Base-by-base conservation (phyloP, 495 filamentous ascomycete species). In the Annulohypoxylon bovei region DNA sequence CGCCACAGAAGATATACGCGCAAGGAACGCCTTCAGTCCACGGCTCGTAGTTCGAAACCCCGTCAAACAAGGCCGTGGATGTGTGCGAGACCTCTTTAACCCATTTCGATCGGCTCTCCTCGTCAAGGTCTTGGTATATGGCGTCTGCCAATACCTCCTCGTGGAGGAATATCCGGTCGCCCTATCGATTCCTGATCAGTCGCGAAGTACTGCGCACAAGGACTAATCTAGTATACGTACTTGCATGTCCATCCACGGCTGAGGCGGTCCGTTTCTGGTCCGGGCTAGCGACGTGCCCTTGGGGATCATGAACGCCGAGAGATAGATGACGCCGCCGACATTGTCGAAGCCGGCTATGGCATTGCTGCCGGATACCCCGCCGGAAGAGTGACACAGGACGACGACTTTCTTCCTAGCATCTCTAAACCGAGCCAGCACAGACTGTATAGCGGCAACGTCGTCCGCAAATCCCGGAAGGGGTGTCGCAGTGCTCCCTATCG, bases 371-470 rank as follows among this genome's bases (percentile, higher is more conserved):
- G 47, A 52, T 5, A 52, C 47, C 23, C 47, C 47, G 11, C 47
- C 47, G 5, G 47, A 52, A 30, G 47, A 52, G 47, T 52, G 47
- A 52, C 47, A 52, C 25, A 52, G 16, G 23, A 52, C 14, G 47
- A 52, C 11, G 23, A 30, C 47, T 7, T 52, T 52, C 20, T 11
- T 27, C 9, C 47, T 23, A 1, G 20, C 47, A 25, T 52, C 47
- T 14, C 25, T 52, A 4, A n/a, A 52, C 7, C 20, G 6, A 52
- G 47, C 9, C 5, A 52, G 23, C 1, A 52, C 47, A 4, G 20
- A 6, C 23, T 30, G 47, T n/a, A 52, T 30, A 5, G 47, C 47
- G 14, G 47, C 23, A 7, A 52, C 27, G 7, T 52, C 47, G 11
- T 52, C 47, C 16, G 47, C 3, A n/a, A 52, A 52, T 14, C 47